Evolutionary conservation across 2,329 filamentous ascomycete species (phyloP).

Genomic region (Chrysoporthe deuterocubensis): DNA sequence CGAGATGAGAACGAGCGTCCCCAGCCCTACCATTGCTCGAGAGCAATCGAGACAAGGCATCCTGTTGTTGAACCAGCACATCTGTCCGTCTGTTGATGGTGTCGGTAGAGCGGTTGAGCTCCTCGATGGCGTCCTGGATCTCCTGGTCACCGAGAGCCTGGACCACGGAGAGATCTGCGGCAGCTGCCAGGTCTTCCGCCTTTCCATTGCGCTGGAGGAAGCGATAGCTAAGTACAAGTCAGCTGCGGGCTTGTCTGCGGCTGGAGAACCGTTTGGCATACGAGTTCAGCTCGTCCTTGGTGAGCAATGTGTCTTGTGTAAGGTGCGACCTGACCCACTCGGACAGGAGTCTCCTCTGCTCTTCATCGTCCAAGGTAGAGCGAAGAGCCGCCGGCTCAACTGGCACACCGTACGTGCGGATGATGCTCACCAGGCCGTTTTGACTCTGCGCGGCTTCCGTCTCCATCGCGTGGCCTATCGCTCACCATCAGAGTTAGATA

Average conservation of each 20-base stretch:
- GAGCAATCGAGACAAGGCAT: conserved; percentile 59
- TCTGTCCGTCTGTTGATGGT: conserved; percentile 68
- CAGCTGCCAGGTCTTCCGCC: conserved; percentile 49
- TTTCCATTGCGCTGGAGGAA: conserved; percentile 53
- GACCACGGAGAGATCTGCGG: conserved; percentile 50
- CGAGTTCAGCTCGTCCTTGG: conserved; percentile 57
- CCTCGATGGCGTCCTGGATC: conserved; percentile 62
- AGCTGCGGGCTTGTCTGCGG: conserved; percentile 2
- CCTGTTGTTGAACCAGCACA: conserved; percentile 63
- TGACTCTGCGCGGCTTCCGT: too few species aligned
- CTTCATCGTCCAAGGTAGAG: conserved; percentile 41
- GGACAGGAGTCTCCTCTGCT: conserved; percentile 42
- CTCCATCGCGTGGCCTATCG: background rate
- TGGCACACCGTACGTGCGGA: conserved; percentile 39
- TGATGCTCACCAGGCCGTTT: conserved; percentile 24
- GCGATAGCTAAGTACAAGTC: conserved; percentile 48
- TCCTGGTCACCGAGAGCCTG: conserved; percentile 63
- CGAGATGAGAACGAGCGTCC: conserved; percentile 41
- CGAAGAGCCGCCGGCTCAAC: conserved; percentile 43
- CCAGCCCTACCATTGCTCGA: conserved; percentile 45
- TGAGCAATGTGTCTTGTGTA: conserved; percentile 55
- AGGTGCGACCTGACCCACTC: conserved; percentile 57
- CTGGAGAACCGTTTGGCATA: conserved; percentile 38
- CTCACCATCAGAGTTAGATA: background rate
- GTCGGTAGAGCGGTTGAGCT: conserved; percentile 67